Evolutionary conservation across 176 grass and related monocot genomes (phyloP).

Genomic region (Pontederia crassipes): DNA sequence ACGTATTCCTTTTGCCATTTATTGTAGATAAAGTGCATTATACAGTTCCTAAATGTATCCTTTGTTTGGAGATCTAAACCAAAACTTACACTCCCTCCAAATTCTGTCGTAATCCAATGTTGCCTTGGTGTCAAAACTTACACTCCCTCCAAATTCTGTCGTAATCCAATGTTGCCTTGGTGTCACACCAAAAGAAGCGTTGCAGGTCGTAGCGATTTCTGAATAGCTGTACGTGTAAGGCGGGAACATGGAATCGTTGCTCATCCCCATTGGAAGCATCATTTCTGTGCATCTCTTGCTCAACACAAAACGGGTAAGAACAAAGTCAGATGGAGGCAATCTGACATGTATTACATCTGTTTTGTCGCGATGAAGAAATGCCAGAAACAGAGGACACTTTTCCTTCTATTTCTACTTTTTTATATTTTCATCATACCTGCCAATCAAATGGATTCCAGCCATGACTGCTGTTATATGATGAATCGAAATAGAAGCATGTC

Average conservation of each 20-base stretch:
- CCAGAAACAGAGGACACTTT: not conserved
- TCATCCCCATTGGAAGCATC: conserved; percentile 22
- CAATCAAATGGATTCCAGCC: conserved; percentile 27
- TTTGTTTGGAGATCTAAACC: no score
- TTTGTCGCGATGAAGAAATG: not conserved
- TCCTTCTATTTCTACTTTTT: not conserved
- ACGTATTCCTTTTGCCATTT: no score
- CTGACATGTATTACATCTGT: no score
- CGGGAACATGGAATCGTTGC: conserved; percentile 28
- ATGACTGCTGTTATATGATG: not conserved
- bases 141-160: conserved; percentile 48
- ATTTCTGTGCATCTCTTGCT: conserved; percentile 48
- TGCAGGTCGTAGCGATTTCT: not conserved
- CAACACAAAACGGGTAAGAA: not conserved
- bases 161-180: conserved; percentile 34
- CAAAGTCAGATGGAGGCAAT: not conserved
- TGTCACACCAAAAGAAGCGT: conserved; percentile 17
- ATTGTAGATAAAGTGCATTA: no score
- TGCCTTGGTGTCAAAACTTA: conserved; percentile 30
- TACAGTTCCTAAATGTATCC: no score
- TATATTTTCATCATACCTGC: conserved; percentile 12
- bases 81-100: no score
- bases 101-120: no score
- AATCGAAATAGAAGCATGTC: not conserved
- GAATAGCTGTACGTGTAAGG: conserved; percentile 26